phyloP scores from a whole-genome alignment of 352 stramenopile genomes.

The Phytophthora citrophthora region DNA sequence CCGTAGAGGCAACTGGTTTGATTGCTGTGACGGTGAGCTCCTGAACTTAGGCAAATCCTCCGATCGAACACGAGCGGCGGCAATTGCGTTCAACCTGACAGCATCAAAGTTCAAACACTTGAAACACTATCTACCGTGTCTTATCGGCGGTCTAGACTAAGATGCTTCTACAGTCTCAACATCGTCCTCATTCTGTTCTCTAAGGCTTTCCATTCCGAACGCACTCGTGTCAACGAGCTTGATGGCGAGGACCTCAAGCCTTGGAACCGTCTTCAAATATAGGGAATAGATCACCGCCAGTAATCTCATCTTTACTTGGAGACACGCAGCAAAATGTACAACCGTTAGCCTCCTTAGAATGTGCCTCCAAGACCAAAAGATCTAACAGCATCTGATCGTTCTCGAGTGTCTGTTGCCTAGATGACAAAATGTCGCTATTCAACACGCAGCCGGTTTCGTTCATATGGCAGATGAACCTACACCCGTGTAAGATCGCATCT shows the following conservation, averaged over 20 bases:
- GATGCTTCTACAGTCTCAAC: conserved; percentile 1
- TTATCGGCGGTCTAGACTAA: conserved; percentile 29
- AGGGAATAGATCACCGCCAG: not conserved
- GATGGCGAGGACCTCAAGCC: conserved; percentile 5
- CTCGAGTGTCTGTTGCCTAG: conserved; percentile 9
- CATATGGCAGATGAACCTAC: conserved; percentile 8
- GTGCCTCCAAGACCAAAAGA: not conserved
- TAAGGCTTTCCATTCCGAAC: conserved; percentile 32
- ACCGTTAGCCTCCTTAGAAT: conserved; percentile 16
- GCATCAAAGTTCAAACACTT: not conserved
- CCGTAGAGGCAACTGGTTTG: no score
- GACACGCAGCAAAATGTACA: not conserved
- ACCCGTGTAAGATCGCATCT: conserved; percentile 5
- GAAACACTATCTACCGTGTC: conserved; percentile 15
- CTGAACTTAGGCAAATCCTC: conserved; percentile 4
- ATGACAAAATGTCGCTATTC: conserved; percentile 16
- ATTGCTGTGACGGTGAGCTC: no score
- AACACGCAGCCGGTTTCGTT: conserved; percentile 11
- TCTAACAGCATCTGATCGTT: not conserved
- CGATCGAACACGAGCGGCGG: not conserved
- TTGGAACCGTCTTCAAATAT: no score
- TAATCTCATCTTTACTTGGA: not conserved
- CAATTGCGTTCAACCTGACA: conserved; percentile 10
- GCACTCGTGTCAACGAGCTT: conserved; percentile 35
- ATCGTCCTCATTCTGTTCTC: conserved; percentile 4